A percentile compares a stretch with the other conserved stretches of the same genome.
Evolutionary conservation across 2,329 filamentous ascomycete genomes (phyloP).

Genomic region (Penicillium verrucosum): DNA sequence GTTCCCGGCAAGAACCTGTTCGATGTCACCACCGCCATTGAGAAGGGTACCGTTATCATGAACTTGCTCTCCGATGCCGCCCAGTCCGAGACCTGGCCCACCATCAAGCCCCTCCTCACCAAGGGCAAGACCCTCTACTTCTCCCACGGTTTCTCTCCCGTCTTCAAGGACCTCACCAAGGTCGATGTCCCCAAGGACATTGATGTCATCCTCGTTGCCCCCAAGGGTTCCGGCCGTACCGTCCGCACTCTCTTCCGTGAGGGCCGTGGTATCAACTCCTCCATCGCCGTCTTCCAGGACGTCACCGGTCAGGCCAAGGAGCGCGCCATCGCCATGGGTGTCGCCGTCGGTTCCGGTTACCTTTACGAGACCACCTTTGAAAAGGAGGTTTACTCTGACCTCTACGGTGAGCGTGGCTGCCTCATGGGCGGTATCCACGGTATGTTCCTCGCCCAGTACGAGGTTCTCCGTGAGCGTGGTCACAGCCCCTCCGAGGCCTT

Average conservation of each 20-base stretch:
- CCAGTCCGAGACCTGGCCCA: constrained; percentile 97
- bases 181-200: constrained; percentile 94
- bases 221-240: constrained; percentile 98
- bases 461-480: constrained; percentile 97
- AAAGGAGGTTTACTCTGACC: constrained; percentile 99
- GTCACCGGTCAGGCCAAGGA: constrained; percentile 97
- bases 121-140: constrained; percentile 99
- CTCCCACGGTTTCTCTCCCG: constrained; percentile 99
- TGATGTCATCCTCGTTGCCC: constrained; percentile 98
- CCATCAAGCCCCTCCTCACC: constrained; percentile 95
- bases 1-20: constrained; percentile 98
- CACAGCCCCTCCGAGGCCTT: constrained; percentile 98
- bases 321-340: constrained; percentile 94
- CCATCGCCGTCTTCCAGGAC: constrained; percentile 96
- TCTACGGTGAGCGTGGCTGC: constrained; percentile 99
- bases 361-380: constrained; percentile 99
- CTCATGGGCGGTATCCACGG: constrained; percentile 99
- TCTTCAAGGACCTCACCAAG: constrained; percentile 99
- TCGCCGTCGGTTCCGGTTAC: constrained; percentile 95
- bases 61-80: constrained; percentile 97
- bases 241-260: constrained; percentile 98
- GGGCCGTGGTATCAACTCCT: constrained; percentile 99
- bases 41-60: constrained; percentile 93
- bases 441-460: constrained; percentile 99
- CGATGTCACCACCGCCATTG: constrained; percentile 94